Evolutionary conservation across 805 yeast species (phyloP).

Genomic region (Barnettozyma sucrosica): DNA sequence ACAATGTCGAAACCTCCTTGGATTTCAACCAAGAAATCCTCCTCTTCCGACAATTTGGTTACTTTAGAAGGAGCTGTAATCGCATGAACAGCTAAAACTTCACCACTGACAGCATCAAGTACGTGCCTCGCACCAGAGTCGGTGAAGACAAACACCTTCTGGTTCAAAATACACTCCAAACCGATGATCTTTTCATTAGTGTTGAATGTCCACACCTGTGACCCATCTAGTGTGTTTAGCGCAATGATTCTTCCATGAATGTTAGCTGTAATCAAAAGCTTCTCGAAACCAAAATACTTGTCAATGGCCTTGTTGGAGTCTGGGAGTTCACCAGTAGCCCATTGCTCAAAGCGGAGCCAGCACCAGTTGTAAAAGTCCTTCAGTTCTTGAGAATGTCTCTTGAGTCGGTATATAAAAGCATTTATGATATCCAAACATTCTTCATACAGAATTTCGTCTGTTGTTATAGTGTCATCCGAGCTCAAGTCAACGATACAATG

Average conservation of each 20-base stretch:
- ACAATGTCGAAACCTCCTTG: slow-evolving; percentile 17
- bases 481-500: slow-evolving; percentile 27
- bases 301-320: slow-evolving; percentile 7
- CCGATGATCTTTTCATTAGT: slow-evolving; percentile 18
- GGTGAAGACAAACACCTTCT: slow-evolving; percentile 16
- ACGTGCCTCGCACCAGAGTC: slow-evolving; percentile 17
- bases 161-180: slow-evolving; percentile 19
- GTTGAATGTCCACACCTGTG: slow-evolving; percentile 34
- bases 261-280: slow-evolving; percentile 37
- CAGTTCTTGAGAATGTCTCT: slow-evolving; percentile 23
- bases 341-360: slow-evolving; percentile 11
- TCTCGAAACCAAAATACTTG: slow-evolving; percentile 41
- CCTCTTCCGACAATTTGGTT: slow-evolving; percentile 14
- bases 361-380: slow-evolving; percentile 10
- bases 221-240: slow-evolving; percentile 36
- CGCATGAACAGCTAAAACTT: slow-evolving; percentile 12
- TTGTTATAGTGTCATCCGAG: slow-evolving; percentile 18
- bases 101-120: slow-evolving; percentile 28
- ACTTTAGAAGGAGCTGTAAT: slow-evolving; percentile 12
- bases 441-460: slow-evolving; percentile 29
- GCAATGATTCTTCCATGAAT: slow-evolving; percentile 38
- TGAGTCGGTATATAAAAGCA: slow-evolving; percentile 31
- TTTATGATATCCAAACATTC: slow-evolving; percentile 22
- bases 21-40: slow-evolving; percentile 16
- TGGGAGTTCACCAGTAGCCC: slow-evolving; percentile 10